Percentiles rank a stretch among this genome's conserved stretches.
These are phyloP conservation scores for Corchorus capsularis DNA, from an alignment of 345 rosid genomes.

Conservation along the genomic window DNA sequence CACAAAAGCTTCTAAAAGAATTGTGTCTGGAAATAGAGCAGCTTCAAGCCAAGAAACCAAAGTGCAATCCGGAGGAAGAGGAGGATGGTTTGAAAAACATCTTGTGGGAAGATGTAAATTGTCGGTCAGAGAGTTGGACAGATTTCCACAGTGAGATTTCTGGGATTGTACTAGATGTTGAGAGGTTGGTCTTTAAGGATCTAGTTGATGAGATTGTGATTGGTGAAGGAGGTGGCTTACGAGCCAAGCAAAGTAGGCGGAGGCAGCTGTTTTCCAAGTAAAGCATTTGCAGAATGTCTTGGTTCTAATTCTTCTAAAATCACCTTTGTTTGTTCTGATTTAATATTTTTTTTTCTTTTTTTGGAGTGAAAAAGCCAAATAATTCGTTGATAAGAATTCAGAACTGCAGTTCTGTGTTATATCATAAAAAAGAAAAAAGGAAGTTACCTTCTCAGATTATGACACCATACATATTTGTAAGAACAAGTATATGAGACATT, in stretches of 20 bases:
- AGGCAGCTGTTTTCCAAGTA: slow-evolving; percentile 60
- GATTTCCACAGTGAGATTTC: slow-evolving; percentile 55
- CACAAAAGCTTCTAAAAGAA: slow-evolving; percentile 81
- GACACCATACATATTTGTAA: slow-evolving; percentile 29
- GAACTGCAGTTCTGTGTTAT: slow-evolving; percentile 21
- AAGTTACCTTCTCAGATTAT: slow-evolving; percentile 24
- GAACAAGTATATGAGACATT: background rate
- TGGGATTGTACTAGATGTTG: slow-evolving; percentile 70
- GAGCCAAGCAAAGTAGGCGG: slow-evolving; percentile 51
- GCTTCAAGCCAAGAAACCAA: slow-evolving; percentile 52
- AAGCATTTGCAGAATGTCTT: slow-evolving; percentile 17
- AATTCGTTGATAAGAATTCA: slow-evolving; percentile 27
- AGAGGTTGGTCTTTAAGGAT: slow-evolving; percentile 82
- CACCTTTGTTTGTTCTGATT: background rate
- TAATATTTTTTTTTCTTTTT: background rate
- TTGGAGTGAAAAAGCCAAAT: slow-evolving; percentile 23
- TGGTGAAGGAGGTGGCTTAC: slow-evolving; percentile 44
- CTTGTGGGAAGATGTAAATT: slow-evolving; percentile 66
- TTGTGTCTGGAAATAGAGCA: slow-evolving; percentile 65
- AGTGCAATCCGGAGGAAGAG: slow-evolving; percentile 51
- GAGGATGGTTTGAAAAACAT: slow-evolving; percentile 56
- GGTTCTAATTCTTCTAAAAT: background rate
- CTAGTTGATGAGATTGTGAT: slow-evolving; percentile 70
- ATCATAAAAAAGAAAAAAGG: slow-evolving; percentile 18
- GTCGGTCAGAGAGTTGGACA: slow-evolving; percentile 67